phyloP scores from a whole-genome alignment of 73 alveolate genomes.

The Paramecium primaurelia region DNA sequence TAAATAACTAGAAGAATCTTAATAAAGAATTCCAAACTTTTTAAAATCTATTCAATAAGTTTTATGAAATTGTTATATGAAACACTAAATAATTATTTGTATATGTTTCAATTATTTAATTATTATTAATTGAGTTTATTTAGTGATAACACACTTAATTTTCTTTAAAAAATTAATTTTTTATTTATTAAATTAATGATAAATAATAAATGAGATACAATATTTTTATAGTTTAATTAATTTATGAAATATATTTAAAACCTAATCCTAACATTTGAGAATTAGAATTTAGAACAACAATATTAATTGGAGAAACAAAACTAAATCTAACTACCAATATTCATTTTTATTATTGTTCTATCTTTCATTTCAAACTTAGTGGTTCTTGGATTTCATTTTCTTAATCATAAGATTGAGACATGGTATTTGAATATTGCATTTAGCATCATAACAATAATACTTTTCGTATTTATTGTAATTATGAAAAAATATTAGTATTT shows the following conservation, averaged over 20 bases:
- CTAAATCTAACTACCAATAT: background rate
- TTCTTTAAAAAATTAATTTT: background rate
- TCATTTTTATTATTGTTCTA: background rate
- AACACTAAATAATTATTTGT: background rate
- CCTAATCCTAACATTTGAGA: background rate
- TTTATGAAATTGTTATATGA: background rate
- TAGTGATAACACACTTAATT: background rate
- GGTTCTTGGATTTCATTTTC: background rate
- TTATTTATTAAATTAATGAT: background rate
- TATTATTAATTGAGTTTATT: background rate
- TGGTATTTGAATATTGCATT: background rate
- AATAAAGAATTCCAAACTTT: background rate
- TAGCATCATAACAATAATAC: background rate
- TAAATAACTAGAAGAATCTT: background rate
- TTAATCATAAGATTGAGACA: background rate
- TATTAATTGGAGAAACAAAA: background rate
- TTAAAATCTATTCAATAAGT: background rate
- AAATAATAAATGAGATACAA: background rate
- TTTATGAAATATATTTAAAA: background rate
- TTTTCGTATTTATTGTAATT: background rate
- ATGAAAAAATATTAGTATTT: background rate
- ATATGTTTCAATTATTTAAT: background rate
- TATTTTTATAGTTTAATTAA: background rate
- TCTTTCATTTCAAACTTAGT: background rate
- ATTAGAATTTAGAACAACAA: background rate